Evolutionary conservation across 2,329 filamentous ascomycete genomes (phyloP), one percentile per base, ranked within the genome.

Genomic region (Blastomyces emzantsi): DNA sequence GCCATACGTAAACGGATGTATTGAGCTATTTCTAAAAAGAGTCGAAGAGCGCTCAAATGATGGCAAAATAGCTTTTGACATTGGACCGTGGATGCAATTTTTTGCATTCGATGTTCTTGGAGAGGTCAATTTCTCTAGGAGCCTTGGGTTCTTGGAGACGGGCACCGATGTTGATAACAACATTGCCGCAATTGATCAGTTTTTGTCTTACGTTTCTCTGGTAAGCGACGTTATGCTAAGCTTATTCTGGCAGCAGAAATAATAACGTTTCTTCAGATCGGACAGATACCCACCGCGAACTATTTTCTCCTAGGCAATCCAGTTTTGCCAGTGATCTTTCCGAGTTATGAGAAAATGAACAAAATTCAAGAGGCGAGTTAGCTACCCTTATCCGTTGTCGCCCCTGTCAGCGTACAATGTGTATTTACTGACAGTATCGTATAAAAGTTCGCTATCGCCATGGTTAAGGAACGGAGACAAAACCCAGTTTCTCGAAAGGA

Each of bases 91-190:
- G 61, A n/a, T 62, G 36, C n/a, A 57, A 28, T 45, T 41, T n/a
- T 51, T 71, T 54, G 69, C 69, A 2, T 71, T 69, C 22, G 70
- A 72, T 58, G 69, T 71, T 1, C 67, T 72, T 30, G 69, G 69
- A 6, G 66, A 69, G 41, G 65, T 71, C 13, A 70, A 67, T 7
- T 65, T 70, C 65, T 74, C 73, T 33, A 70, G 73, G 64, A 71
- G 70, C 19, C 68, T 70, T 41, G 69, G 68, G 7, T 67, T 69
- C 41, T 56, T 67, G 60, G 62, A 67, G 6, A 59, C 62, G n/a
- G 63, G 59, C 1, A 33, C 56, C 15, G 65, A 66, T 58, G 51
- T 41, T 9, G 41, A 58, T 13, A 39, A 58, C n/a, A 41, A 41
- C 56, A 39, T 58, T 22, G n/a, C 33, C 33, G 41, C 56, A 19